These are phyloP conservation scores for Nigrospora oryzae DNA, from an alignment of 2,329 filamentous ascomycete species.

Conservation along the genomic window DNA sequence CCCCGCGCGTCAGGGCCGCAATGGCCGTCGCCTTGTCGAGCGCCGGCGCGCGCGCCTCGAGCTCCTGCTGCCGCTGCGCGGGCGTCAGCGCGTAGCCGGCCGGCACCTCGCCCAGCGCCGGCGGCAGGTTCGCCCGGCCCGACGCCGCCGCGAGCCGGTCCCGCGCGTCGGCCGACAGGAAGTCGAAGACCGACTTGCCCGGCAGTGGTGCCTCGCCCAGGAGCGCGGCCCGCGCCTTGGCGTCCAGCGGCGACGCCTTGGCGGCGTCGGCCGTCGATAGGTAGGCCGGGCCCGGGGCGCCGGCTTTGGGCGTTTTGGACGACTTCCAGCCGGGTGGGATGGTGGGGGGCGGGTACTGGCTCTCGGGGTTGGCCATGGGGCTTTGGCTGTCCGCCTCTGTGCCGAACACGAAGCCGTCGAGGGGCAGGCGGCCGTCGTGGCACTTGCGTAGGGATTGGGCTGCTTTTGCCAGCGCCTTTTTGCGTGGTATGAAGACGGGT, in stretches of 20 bases:
- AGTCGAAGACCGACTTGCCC: slow-evolving; percentile 94
- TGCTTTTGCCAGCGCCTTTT: slow-evolving; percentile 28
- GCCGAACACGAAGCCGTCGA: slow-evolving; percentile 69
- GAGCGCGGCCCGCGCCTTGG: slow-evolving; percentile 66
- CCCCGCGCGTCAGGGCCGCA: slow-evolving; percentile 58
- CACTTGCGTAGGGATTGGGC: slow-evolving; percentile 56
- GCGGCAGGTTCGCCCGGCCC: slow-evolving; percentile 69
- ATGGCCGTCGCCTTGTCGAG: slow-evolving; percentile 60
- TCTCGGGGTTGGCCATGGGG: slow-evolving; percentile 30
- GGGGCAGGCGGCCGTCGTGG: slow-evolving; percentile 71
- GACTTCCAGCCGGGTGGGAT: slow-evolving; percentile 70
- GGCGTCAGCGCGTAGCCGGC: slow-evolving; percentile 53
- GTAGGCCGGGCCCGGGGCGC: slow-evolving; percentile 28
- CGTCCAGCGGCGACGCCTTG: slow-evolving; percentile 66
- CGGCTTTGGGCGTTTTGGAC: slow-evolving; percentile 33
- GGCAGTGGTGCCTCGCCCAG: slow-evolving; percentile 76
- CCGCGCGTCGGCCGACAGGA: slow-evolving; percentile 68
- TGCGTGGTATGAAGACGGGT: slow-evolving; percentile 71
- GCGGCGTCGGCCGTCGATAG: slow-evolving; percentile 69
- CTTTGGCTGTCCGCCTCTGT: slow-evolving; percentile 38
- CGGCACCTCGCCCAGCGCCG: slow-evolving; percentile 67
- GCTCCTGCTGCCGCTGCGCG: slow-evolving; percentile 50
- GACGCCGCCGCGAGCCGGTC: slow-evolving; percentile 69
- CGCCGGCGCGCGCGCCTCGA: slow-evolving; percentile 51
- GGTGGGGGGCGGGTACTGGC: slow-evolving; percentile 53